Evolutionary conservation across 805 yeast genomes (phyloP).

Genomic region (Saccharomycopsis sp.): DNA sequence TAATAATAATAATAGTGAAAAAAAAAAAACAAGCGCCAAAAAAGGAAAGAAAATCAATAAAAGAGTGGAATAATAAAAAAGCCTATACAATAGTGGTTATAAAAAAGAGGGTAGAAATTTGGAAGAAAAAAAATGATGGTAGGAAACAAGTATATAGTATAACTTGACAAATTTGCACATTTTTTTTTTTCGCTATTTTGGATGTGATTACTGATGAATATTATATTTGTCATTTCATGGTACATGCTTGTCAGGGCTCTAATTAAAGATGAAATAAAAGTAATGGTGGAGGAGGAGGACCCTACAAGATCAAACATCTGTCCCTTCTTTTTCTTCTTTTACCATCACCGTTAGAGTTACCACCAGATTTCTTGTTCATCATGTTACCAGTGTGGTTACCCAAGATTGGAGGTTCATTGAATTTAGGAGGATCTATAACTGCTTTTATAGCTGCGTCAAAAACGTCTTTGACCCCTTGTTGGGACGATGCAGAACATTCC

Average conservation of each 20-base stretch:
- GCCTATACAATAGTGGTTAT: neutral
- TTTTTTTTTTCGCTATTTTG: no score
- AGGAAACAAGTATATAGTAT: no score
- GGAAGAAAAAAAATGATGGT: neutral
- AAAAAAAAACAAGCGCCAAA: slow-evolving; percentile 2
- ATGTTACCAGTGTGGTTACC: slow-evolving; percentile 7
- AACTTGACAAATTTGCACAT: no score
- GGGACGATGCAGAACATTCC: slow-evolving; percentile 90
- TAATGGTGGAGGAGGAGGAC: neutral
- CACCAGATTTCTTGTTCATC: slow-evolving; percentile 4
- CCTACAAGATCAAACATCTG: slow-evolving; percentile 41
- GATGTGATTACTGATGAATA: no score
- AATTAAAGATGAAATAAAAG: neutral
- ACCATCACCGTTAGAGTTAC: neutral
- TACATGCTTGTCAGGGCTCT: no score
- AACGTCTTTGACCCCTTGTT: slow-evolving; percentile 75
- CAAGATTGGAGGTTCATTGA: slow-evolving; percentile 18
- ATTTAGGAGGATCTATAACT: slow-evolving; percentile 48
- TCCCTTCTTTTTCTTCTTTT: slow-evolving; percentile 34
- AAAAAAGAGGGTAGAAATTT: neutral
- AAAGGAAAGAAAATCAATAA: slow-evolving; percentile 1
- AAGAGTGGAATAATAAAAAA: no score
- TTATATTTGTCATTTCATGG: no score
- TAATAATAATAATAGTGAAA: neutral
- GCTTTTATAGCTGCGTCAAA: slow-evolving; percentile 77